A percentile compares a stretch with the other conserved stretches of the same genome.
Evolutionary conservation across 192 early-diverging fungal genomes (phyloP).

Genomic region (Coemansia reversa): DNA sequence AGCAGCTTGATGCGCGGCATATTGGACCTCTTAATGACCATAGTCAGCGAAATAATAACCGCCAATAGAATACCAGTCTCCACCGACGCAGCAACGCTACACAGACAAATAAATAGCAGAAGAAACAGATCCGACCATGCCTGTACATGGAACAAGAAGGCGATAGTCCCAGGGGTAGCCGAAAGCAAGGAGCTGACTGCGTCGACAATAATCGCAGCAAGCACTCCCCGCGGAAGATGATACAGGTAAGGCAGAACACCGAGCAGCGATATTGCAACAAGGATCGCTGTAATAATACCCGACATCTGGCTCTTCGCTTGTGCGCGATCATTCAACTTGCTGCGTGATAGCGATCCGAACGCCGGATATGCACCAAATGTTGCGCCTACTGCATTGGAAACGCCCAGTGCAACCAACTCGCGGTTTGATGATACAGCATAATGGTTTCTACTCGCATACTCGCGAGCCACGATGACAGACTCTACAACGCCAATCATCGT

Average conservation of each 20-base stretch:
- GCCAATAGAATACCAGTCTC: constrained; percentile 93
- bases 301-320: constrained; percentile 89
- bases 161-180: constrained; percentile 70
- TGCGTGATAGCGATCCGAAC: constrained; percentile 89
- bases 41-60: constrained; percentile 80
- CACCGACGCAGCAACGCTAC: constrained; percentile 87
- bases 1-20: constrained; percentile 77
- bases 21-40: constrained; percentile 90
- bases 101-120: constrained; percentile 81
- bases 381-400: constrained; percentile 81
- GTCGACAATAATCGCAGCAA: constrained; percentile 79
- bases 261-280: constrained; percentile 79
- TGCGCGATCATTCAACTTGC: constrained; percentile 89
- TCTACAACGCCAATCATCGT: constrained; percentile 98
- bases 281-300: constrained; percentile 72
- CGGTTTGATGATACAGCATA: constrained; percentile 93
- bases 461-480: constrained; percentile 91
- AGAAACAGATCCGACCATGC: constrained; percentile 84
- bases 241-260: constrained; percentile 81
- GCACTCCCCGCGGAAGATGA: constrained; percentile 79
- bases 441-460: constrained; percentile 87
- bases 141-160: constrained; percentile 74
- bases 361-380: constrained; percentile 77
- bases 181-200: constrained; percentile 79
- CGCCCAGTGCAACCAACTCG: constrained; percentile 93